Conservation (phyloP, 495 filamentous ascomycete genomes). For the Podospora australis region DNA sequence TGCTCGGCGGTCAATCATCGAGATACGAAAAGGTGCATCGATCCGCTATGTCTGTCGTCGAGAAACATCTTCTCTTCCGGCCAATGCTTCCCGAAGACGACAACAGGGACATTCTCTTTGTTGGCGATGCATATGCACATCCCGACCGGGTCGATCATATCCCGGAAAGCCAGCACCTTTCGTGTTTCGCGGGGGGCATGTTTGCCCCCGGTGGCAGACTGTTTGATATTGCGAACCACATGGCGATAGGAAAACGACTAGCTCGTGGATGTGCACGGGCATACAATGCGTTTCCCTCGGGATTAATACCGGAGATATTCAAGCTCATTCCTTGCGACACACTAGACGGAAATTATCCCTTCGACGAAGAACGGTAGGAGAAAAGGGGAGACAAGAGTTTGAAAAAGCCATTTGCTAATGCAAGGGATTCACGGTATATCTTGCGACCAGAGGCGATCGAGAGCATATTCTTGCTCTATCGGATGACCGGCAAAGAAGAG, state of each 20-base stretch:
- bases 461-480: slow-evolving; percentile 67
- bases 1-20: slow-evolving; percentile 34
- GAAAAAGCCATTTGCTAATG: slow-evolving; percentile 48
- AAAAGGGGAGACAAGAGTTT: slow-evolving; percentile 26
- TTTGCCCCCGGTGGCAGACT: slow-evolving; percentile 75
- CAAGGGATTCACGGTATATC: slow-evolving; percentile 32
- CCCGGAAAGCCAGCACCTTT: slow-evolving; percentile 41
- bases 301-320: slow-evolving; percentile 84
- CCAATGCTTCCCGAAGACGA: slow-evolving; percentile 46
- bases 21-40: slow-evolving; percentile 38
- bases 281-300: slow-evolving; percentile 67
- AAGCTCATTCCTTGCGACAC: slow-evolving; percentile 38
- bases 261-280: slow-evolving; percentile 89
- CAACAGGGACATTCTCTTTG: slow-evolving; percentile 61
- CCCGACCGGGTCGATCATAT: slow-evolving; percentile 17
- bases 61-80: slow-evolving; percentile 63
- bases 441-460: slow-evolving; percentile 63
- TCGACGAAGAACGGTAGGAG: slow-evolving; percentile 23
- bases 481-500: slow-evolving; percentile 61
- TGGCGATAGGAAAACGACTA: slow-evolving; percentile 68
- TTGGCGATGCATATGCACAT: slow-evolving; percentile 32
- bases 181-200: slow-evolving; percentile 89
- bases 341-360: slow-evolving; percentile 9
- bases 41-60: slow-evolving; percentile 55
- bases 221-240: slow-evolving; percentile 60